Base-by-base conservation (phyloP, 495 filamentous ascomycete genomes). In the Thozetella sp. region DNA sequence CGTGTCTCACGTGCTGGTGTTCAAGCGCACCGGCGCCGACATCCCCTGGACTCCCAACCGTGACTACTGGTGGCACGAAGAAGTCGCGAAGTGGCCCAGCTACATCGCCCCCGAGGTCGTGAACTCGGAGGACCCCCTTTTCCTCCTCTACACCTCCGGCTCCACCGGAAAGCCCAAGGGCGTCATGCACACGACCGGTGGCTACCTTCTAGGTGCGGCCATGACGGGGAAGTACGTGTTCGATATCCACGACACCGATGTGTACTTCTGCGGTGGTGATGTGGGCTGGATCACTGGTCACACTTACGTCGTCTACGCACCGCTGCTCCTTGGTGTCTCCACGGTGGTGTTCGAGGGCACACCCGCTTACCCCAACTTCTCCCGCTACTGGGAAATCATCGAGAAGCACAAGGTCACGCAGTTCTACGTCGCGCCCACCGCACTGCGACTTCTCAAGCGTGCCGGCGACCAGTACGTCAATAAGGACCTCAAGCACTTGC, bases 251-350 rank as follows among this genome's bases (percentile, higher is more conserved):
- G 89, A 93, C 51, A 87, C 86, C 54, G 95, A 99, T 75, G 85
- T 83, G 56, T 97, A 93, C 81, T 98, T 97, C 85, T 98, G 95
- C 67, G 95, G 92, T 73, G 96, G 96, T 72, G 95, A 99, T 70
- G 93, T 99, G 54, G 95, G 95, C 65, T 99, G 95, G 95, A 98
- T 99, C 70, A 98, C 96, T 50, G 95, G 95, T n/a, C 95, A 99
- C 77, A 97, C 95, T 51, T 99, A 99, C 68, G 95, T 97, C 53
- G 94, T 99, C 25, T 99, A 99, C 69, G 92, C 95, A 12, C 95
- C 95, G 56, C 83, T 99, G 46, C 81, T 99, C 3, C 83, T 98
- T 43, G 95, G 95, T 79, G 88, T 96, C 61, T 84, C 94, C 23
- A 98, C 95, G 2, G 91, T 99, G 23, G 94, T 99, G n/a, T 99